Conservation (phyloP, 352 stramenopile species). For the Hyaloperonospora brassicae region DNA sequence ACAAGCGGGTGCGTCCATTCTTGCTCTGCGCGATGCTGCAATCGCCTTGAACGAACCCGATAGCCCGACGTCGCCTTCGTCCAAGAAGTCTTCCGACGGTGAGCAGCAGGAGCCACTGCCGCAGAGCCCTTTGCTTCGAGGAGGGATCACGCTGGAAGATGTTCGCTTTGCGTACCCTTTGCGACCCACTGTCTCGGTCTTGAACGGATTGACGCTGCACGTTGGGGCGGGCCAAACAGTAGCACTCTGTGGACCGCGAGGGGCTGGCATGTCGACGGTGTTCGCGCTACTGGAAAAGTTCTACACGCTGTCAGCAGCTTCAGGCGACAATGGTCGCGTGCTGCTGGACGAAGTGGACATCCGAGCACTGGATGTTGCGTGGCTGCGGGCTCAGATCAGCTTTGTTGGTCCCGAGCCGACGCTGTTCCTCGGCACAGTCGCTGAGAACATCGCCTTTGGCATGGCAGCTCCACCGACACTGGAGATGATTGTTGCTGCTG, state of each 20-base stretch:
- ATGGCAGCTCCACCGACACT: conserved; percentile 33
- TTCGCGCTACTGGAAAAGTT: conserved; percentile 57
- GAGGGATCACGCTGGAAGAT: conserved; percentile 32
- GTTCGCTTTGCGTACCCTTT: conserved; percentile 34
- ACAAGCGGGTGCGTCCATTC: conserved; percentile 23
- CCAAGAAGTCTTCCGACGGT: conserved; percentile 9
- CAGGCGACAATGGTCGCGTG: conserved; percentile 33
- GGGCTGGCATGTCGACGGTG: conserved; percentile 44
- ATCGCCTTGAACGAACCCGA: conserved; percentile 6
- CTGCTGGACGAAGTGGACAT: conserved; percentile 74
- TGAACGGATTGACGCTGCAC: conserved; percentile 17
- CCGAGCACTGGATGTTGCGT: conserved; percentile 53
- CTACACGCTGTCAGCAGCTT: conserved; percentile 40
- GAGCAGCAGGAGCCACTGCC: conserved; percentile 9
- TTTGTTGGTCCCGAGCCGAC: conserved; percentile 48
- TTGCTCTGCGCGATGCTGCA: conserved; percentile 23
- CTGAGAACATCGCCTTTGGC: conserved; percentile 59
- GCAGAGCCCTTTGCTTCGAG: conserved; percentile 19
- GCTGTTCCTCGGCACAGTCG: conserved; percentile 53
- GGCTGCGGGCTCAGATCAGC: conserved; percentile 50
- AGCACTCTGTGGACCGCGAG: conserved; percentile 26
- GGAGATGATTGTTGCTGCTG: conserved; percentile 81
- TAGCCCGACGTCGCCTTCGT: conserved; percentile 7
- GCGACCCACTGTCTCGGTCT: not conserved
- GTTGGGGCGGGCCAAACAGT: conserved; percentile 28